phyloP scores from a whole-genome alignment of 495 filamentous ascomycete genomes.

The Saxophila tyrrhenica region DNA sequence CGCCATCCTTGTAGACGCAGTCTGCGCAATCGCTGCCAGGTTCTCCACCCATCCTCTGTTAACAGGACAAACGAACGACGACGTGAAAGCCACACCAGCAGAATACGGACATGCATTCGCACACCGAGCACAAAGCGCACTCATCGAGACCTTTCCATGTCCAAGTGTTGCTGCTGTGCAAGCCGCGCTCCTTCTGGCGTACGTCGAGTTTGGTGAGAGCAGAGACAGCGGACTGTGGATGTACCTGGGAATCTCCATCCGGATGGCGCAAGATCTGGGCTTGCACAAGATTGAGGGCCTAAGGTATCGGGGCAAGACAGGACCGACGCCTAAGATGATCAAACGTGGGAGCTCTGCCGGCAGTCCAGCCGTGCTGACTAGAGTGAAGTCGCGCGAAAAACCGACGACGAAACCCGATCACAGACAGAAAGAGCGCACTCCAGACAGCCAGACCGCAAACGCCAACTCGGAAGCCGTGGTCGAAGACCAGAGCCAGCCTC shows the following conservation, averaged over 20 bases:
- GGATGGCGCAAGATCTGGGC: constrained; percentile 77
- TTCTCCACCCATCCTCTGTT: constrained; percentile 62
- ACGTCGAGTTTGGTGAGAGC: constrained; percentile 75
- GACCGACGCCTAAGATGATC: constrained; percentile 42
- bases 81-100: constrained; percentile 16
- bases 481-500: too few species aligned
- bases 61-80: constrained; percentile 32
- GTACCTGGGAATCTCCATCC: constrained; percentile 74
- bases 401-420: too few species aligned
- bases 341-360: constrained; percentile 24
- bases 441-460: too few species aligned
- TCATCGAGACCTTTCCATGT: constrained; percentile 65
- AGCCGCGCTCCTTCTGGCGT: constrained; percentile 68
- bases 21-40: constrained; percentile 69
- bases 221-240: constrained; percentile 84
- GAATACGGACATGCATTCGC: constrained; percentile 65
- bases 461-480: too few species aligned
- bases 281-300: constrained; percentile 67
- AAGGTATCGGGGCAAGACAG: constrained; percentile 50
- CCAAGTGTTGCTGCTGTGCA: constrained; percentile 71
- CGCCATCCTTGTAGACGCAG: constrained; percentile 74
- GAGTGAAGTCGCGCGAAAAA: too few species aligned
- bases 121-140: constrained; percentile 59
- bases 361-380: neutral
- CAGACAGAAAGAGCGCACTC: too few species aligned